Base-by-base conservation (phyloP, 2,329 filamentous ascomycete species). In the Aschersonia sp. region DNA sequence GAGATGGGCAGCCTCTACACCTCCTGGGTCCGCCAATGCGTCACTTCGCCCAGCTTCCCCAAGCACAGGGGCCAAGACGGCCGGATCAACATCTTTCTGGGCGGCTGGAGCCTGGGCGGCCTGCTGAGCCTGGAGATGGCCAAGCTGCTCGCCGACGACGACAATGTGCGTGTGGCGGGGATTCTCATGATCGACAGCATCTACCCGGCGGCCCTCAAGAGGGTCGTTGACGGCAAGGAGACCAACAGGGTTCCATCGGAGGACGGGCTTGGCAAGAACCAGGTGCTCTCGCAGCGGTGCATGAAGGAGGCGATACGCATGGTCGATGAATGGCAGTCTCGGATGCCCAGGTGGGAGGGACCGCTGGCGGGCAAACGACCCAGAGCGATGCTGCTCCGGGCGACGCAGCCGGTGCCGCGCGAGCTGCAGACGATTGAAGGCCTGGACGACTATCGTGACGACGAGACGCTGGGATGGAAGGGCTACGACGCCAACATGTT, bases 41-140 rank as follows among this genome's bases (percentile, higher is more conserved):
- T 75, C 2, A 54, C 59, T 0, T 50, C 57, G 2, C 43, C 52
- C 1, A 52, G 54, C 7, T 65, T 66, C 30, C 60, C 59, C 2
- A 52, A 50, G 40, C 54, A 52, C 48, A 54, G 52, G 32, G 59
- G 57, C 10, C 29, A 31, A 9, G 55, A 59, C 44, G 62, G 59
- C 43, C 58, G 53, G 47, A 54, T 58, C 10, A 54, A 67, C 30
- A 62, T 79, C 41, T 56, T 78, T 4, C 58, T 79, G 6, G 74
- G 75, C 2, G 75, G 75, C 3, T 78, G 75, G 75, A 76, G 73
- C 4, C 55, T 78, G 4, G 75, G 75, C 9, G 75, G 75, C 0
- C 55, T 73, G 43, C 55, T 77, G 12, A 68, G 72, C 5, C 61
- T 78, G 9, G 71, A 78, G 55, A 64, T 77, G 45, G 67, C 74